phyloP scores from a whole-genome alignment of 768 basidiomycete species.

The Saitozyma podzolica region DNA sequence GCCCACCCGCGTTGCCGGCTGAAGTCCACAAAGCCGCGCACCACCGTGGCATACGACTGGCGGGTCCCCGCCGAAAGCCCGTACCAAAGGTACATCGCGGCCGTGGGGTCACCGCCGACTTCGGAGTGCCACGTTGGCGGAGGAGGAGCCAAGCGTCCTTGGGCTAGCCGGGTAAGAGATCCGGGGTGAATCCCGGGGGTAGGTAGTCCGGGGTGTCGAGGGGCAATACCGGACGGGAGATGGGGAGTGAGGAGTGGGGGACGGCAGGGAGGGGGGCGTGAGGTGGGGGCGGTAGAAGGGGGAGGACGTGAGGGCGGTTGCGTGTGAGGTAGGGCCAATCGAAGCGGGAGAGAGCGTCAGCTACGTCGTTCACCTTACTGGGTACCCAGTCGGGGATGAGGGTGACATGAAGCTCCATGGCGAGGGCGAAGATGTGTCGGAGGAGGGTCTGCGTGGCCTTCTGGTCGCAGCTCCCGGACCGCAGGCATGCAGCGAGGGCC shows the following conservation, averaged over 20 bases:
- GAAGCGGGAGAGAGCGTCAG: conserved; percentile 16
- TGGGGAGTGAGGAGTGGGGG: not conserved
- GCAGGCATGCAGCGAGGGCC: conserved; percentile 12
- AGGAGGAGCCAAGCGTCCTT: not conserved
- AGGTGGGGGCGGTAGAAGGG: not conserved
- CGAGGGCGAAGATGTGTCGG: conserved; percentile 6
- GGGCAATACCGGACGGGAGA: not conserved
- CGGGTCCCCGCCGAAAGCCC: conserved; percentile 1
- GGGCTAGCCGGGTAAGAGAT: not conserved
- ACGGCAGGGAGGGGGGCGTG: not conserved
- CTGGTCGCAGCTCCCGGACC: too few relatives aligned
- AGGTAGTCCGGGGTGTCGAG: not conserved
- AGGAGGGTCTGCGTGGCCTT: conserved; percentile 15
- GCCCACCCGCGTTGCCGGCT: not conserved
- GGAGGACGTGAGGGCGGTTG: conserved; percentile 1
- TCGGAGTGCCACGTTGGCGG: not conserved
- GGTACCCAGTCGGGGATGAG: conserved; percentile 6
- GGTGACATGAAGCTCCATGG: conserved; percentile 1
- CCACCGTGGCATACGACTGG: not conserved
- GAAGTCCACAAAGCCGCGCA: not conserved
- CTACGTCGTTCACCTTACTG: conserved; percentile 15
- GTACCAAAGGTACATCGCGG: not conserved
- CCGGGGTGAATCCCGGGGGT: not conserved
- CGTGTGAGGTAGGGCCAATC: not conserved
- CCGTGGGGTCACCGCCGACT: conserved; percentile 1